Conservation (phyloP, 1,284 basidiomycete genomes). For the Cryptococcus sp. region DNA sequence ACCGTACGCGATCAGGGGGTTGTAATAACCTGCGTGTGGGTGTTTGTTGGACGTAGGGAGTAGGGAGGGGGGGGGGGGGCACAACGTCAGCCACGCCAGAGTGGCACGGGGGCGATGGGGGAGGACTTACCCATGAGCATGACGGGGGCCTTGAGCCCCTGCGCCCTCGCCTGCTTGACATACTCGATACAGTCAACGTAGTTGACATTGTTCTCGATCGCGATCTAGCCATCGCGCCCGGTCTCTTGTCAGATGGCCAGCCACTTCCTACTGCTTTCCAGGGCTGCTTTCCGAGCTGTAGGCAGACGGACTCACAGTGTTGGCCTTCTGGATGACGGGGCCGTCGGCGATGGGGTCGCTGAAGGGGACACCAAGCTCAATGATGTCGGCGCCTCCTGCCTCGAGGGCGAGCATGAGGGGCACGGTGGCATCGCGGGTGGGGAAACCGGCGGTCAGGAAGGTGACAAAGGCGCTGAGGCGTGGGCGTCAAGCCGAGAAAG, state of each 20-base stretch:
- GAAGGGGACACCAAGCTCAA: constrained; percentile 94
- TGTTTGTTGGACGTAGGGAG: too few relatives aligned
- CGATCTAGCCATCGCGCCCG: constrained; percentile 64
- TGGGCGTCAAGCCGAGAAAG: too few relatives aligned
- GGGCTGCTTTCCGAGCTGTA: not conserved
- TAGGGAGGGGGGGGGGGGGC: constrained; percentile 4
- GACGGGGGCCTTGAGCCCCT: constrained; percentile 81
- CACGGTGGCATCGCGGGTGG: constrained; percentile 72
- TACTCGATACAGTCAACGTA: constrained; percentile 72
- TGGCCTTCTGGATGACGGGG: constrained; percentile 84
- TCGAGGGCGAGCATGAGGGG: constrained; percentile 87
- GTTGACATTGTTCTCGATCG: constrained; percentile 72
- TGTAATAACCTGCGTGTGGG: constrained; percentile 75
- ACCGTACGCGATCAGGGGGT: constrained; percentile 90
- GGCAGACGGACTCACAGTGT: constrained; percentile 62
- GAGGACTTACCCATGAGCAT: constrained; percentile 77
- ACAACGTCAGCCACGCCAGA: too few relatives aligned
- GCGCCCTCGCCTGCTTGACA: constrained; percentile 70
- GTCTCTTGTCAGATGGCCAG: too few relatives aligned
- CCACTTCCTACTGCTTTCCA: not conserved
- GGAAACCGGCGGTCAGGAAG: constrained; percentile 90
- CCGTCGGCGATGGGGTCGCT: constrained; percentile 96
- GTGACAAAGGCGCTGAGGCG: constrained; percentile 70
- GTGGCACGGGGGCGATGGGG: not conserved
- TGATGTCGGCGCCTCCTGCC: constrained; percentile 87